These are phyloP conservation scores for Symbiodinium pilosum DNA, from an alignment of 73 alveolate genomes.

Conservation along the genomic window DNA sequence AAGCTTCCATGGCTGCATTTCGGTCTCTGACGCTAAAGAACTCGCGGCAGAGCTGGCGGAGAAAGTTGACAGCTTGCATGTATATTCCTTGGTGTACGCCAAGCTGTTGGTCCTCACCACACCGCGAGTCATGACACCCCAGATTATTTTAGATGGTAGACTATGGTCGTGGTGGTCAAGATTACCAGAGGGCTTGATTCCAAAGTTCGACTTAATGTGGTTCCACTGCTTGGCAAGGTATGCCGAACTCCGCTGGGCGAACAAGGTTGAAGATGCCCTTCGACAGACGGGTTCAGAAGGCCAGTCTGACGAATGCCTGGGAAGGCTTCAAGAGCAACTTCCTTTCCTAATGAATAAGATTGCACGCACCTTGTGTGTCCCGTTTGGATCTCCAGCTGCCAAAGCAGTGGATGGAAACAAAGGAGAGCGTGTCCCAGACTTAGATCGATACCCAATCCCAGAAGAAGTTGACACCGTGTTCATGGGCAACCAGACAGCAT, in stretches of 20 bases:
- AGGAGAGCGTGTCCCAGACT: constrained; percentile 44
- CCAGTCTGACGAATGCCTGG: neutral
- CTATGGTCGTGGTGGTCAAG: constrained; percentile 67
- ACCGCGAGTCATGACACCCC: constrained; percentile 45
- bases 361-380: constrained; percentile 60
- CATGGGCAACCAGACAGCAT: constrained; percentile 80
- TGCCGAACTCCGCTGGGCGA: constrained; percentile 72
- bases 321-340: constrained; percentile 34
- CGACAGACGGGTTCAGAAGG: neutral
- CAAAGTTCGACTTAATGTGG: constrained; percentile 76
- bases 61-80: constrained; percentile 43
- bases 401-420: constrained; percentile 63
- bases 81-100: constrained; percentile 72
- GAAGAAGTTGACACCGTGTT: constrained; percentile 55
- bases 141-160: constrained; percentile 51
- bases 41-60: constrained; percentile 28
- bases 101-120: constrained; percentile 54
- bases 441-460: constrained; percentile 75
- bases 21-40: constrained; percentile 15
- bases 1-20: constrained; percentile 41
- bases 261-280: constrained; percentile 45
- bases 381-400: constrained; percentile 85
- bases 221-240: constrained; percentile 51
- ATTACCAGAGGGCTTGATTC: constrained; percentile 58
- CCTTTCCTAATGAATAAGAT: constrained; percentile 73